Base-by-base conservation (phyloP, 164 flowering plant species). In the Magnolia sinica region DNA sequence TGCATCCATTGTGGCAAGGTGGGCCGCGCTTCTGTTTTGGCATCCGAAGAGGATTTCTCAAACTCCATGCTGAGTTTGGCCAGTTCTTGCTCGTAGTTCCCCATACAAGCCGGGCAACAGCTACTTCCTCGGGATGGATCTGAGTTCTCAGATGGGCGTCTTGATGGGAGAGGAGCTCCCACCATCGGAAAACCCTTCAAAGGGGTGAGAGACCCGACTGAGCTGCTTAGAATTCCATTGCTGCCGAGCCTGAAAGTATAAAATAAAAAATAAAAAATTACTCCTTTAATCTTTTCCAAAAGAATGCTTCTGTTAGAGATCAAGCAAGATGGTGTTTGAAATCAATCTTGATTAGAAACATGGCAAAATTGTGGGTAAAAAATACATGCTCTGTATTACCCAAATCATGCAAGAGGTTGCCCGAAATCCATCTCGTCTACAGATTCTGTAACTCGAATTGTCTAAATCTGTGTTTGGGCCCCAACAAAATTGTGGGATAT, bases 1-100 rank as follows among this genome's bases (percentile, higher is more conserved):
- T 91, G 95, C 86, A 96, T 76, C 99, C 99, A 96, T 77, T 76
- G 91, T 18, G 99, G 99, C 78, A 96, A 82, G 1, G 84, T 58
- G 7, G 86, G 82, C 75, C 73, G 78, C 24, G 82, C 82, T 76
- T 91, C 97, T 50, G 84, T 74, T 83, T 87, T 87, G 11, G 78
- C 78, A 55, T 88, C 93, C 4, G 92, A 77, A 24, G 86, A 77
- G 14, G 92, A 82, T 68, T 85, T 90, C 78, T 93, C 96, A 7
- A 70, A 74, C 68, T 88, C 91, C 3, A 78, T 71, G 8, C 51
- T 79, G 7, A 87, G 73, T 74, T 85, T 87, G 22, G 87, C 89
- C 4, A 91, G 85, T 82, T 96, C 99, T 72, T 87, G 79, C 73
- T 92, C 95, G 58, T 87, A 94, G 74, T 81, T 87, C 82, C 85